Evolutionary conservation across 2,329 filamentous ascomycete species (phyloP).

Genomic region (Arthrobotrys sphaeroides): DNA sequence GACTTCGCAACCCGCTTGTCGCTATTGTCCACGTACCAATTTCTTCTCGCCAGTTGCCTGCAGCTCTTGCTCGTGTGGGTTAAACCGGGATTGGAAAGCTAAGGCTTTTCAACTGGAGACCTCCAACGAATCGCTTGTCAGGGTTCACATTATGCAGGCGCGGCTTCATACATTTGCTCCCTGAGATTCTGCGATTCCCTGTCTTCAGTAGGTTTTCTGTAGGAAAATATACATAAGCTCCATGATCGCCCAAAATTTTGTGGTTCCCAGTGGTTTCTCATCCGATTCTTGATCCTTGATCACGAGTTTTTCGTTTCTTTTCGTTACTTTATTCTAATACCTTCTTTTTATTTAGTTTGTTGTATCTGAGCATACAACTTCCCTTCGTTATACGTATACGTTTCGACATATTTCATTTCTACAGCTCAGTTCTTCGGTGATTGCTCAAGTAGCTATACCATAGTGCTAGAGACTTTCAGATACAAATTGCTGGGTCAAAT

Average conservation of each 20-base stretch:
- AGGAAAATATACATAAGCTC: constrained; percentile 46
- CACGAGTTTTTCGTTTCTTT: constrained; percentile 29
- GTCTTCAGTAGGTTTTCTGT: constrained; percentile 14
- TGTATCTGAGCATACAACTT: constrained; percentile 32
- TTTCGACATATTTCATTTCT: too few species aligned
- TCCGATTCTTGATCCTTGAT: constrained; percentile 26
- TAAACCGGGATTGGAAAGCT: constrained; percentile 10
- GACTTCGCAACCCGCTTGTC: constrained; percentile 13
- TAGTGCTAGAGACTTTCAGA: not conserved
- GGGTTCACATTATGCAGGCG: constrained; percentile 47
- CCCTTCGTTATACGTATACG: constrained; percentile 43
- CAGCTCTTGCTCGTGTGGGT: not conserved
- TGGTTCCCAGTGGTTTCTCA: not conserved
- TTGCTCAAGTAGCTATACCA: too few species aligned
- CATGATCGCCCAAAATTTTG: not conserved
- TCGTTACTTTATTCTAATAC: constrained; percentile 3
- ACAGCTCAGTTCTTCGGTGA: too few species aligned
- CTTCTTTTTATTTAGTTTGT: constrained; percentile 4
- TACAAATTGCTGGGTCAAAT: constrained; percentile 24
- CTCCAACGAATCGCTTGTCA: constrained; percentile 46
- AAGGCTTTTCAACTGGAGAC: constrained; percentile 2
- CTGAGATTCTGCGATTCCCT: constrained; percentile 16
- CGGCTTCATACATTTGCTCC: constrained; percentile 46
- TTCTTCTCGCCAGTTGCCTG: constrained; percentile 1
- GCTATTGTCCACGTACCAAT: constrained; percentile 2